Percentiles rank a stretch among this genome's conserved stretches.
These are phyloP conservation scores for Claviceps sp. DNA, from an alignment of 2,329 filamentous ascomycete genomes.

Conservation along the genomic window DNA sequence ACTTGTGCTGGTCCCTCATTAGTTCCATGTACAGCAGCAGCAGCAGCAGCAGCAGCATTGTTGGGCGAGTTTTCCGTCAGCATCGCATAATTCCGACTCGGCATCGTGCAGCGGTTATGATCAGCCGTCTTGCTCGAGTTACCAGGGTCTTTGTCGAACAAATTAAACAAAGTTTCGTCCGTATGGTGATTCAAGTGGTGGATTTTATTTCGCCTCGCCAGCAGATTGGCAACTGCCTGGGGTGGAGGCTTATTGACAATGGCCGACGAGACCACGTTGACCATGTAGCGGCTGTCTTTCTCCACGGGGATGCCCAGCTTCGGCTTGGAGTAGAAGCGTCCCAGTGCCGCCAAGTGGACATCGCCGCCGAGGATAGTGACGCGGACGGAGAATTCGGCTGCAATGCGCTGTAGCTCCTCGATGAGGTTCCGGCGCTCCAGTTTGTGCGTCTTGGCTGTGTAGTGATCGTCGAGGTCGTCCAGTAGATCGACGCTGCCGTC, in stretches of 20 bases:
- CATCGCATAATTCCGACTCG: constrained; percentile 85
- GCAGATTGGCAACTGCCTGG: constrained; percentile 72
- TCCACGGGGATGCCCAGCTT: constrained; percentile 63
- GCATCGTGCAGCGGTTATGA: constrained; percentile 77
- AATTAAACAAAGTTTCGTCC: constrained; percentile 83
- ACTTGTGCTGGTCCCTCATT: constrained; percentile 12
- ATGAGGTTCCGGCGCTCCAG: constrained; percentile 69
- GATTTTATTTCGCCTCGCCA: constrained; percentile 80
- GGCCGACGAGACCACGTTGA: constrained; percentile 83
- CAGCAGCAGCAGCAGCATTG: constrained; percentile 16
- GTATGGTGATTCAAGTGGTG: constrained; percentile 59
- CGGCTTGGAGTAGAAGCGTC: constrained; percentile 88
- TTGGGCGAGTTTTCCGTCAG: constrained; percentile 75
- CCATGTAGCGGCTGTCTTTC: constrained; percentile 86
- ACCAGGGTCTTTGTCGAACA: constrained; percentile 85
- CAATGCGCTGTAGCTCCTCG: constrained; percentile 68
- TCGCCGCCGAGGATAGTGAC: constrained; percentile 89
- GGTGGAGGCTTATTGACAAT: constrained; percentile 94
- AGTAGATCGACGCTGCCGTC: constrained; percentile 87
- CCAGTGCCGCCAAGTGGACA: constrained; percentile 82
- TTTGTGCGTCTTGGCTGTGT: constrained; percentile 87
- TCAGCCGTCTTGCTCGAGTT: constrained; percentile 55
- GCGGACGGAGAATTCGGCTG: constrained; percentile 74
- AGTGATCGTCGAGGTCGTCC: constrained; percentile 91
- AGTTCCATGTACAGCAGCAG: constrained; percentile 4